Conservation (phyloP, 225 moss, liverwort and hornwort species). For the Bryum argenteum region DNA sequence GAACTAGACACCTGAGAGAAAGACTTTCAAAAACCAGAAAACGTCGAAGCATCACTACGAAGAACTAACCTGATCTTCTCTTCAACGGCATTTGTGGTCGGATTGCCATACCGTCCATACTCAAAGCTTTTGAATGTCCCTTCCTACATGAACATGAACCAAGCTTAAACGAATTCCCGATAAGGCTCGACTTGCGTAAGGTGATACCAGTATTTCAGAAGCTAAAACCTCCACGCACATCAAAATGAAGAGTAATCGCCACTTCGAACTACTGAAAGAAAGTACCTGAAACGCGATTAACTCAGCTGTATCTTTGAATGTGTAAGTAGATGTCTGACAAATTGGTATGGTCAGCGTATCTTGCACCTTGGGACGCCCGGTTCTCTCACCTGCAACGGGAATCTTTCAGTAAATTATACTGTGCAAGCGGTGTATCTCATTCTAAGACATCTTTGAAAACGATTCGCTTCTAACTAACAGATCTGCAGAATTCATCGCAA, state of each 20-base stretch:
- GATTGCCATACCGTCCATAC: slow-evolving; percentile 98
- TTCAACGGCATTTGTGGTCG: slow-evolving; percentile 89
- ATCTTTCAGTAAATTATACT: not conserved
- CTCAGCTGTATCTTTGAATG: slow-evolving; percentile 93
- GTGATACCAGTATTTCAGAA: not conserved
- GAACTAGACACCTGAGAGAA: not conserved
- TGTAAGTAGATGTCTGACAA: slow-evolving; percentile 95
- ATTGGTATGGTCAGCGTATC: slow-evolving; percentile 96
- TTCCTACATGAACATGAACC: slow-evolving; percentile 49
- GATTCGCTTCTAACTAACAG: not conserved
- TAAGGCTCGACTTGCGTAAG: not conserved
- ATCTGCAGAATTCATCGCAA: not conserved
- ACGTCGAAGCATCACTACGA: slow-evolving; percentile 9
- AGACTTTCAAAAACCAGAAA: not conserved
- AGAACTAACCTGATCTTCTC: slow-evolving; percentile 85
- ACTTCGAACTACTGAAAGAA: not conserved
- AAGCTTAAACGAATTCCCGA: slow-evolving; percentile 3
- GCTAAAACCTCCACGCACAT: not conserved
- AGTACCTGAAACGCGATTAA: slow-evolving; percentile 94
- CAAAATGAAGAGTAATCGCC: slow-evolving; percentile 2
- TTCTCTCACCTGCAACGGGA: slow-evolving; percentile 77
- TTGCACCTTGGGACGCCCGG: slow-evolving; percentile 65
- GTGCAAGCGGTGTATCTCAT: not conserved
- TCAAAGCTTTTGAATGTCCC: slow-evolving; percentile 89
- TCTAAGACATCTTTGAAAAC: not conserved